Conservation (phyloP, 2,329 filamentous ascomycete species). For the Helminthosporium solani region DNA sequence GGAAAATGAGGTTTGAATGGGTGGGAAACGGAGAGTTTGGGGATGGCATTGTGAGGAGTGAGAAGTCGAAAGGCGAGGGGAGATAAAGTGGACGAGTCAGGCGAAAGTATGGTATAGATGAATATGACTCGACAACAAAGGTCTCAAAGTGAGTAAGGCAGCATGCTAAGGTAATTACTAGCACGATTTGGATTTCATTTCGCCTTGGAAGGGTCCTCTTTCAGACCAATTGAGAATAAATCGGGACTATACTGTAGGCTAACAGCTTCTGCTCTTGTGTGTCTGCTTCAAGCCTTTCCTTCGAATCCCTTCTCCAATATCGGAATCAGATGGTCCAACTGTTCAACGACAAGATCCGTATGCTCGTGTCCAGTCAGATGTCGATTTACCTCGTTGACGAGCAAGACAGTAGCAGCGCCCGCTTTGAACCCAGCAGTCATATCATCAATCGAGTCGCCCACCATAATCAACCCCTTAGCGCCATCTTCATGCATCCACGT, state of each 20-base stretch:
- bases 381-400: constrained; percentile 79
- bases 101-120: too few relatives aligned
- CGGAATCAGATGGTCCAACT: constrained; percentile 72
- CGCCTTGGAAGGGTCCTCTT: too few relatives aligned
- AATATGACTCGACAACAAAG: too few relatives aligned
- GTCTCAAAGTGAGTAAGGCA: too few relatives aligned
- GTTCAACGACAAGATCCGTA: constrained; percentile 71
- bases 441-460: constrained; percentile 76
- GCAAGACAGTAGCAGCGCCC: constrained; percentile 85
- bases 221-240: too few relatives aligned
- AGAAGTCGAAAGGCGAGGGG: constrained; percentile 70
- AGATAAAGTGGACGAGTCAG: constrained; percentile 73
- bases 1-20: constrained; percentile 72
- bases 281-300: constrained; percentile 42
- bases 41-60: constrained; percentile 64
- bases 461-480: constrained; percentile 53
- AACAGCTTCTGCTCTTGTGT: too few relatives aligned
- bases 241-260: too few relatives aligned
- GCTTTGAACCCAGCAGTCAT: constrained; percentile 83
- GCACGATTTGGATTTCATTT: too few relatives aligned
- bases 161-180: too few relatives aligned
- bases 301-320: constrained; percentile 75
- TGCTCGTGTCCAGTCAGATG: constrained; percentile 69
- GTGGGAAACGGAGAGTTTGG: too few relatives aligned
- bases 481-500: constrained; percentile 61